Evolutionary conservation across 1,284 basidiomycete species (phyloP), one percentile per base, ranked within the genome.

Genomic region (Thecaphora frezii): DNA sequence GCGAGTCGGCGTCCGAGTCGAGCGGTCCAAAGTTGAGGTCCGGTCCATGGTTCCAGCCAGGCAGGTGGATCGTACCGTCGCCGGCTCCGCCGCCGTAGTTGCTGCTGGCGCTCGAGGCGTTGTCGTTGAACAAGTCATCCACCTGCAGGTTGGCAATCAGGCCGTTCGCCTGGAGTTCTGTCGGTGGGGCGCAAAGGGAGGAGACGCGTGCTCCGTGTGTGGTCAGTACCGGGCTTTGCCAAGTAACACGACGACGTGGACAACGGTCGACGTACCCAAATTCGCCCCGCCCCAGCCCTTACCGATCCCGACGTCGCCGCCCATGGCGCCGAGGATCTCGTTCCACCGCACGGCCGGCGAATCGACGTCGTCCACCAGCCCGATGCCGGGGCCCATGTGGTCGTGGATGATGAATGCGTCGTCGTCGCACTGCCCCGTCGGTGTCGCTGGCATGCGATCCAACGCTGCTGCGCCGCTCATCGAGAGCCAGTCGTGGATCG

Each of bases 101-200:
- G 47, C 63, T 62, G 45, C 59, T 62, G 1, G 55, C 47, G 19
- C 22, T 46, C n/a, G 63, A 66, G 12, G 28, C 22, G 21, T 45
- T 44, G 28, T 66, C 60, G 41, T 54, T 46, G 56, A 69, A 59
- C 18, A 69, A 58, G 52, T 66, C 62, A 28, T 69, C 66, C 13
- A 69, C 48, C 23, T 69, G 60, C 8, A 66, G 38, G 5, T 62
- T 58, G 19, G 58, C 58, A 2, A 58, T 61, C 25, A 66, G 54
- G 0, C 49, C 19, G 28, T 16, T 54, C 5, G 54, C 33, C 41
- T 66, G 66, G 18, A 55, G 37, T 24, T 61, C 66, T 68, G 53
- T 58, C 13, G 25, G 23, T 56, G 54, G 22, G 54, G 54, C 2
- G 52, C 52, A 4, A 60, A 36, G 52, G 21, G 30, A 51, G 12